Evolutionary conservation across 495 filamentous ascomycete genomes (phyloP), one percentile per base, ranked within the genome.

Genomic region (Barbatosphaeria neglecta): DNA sequence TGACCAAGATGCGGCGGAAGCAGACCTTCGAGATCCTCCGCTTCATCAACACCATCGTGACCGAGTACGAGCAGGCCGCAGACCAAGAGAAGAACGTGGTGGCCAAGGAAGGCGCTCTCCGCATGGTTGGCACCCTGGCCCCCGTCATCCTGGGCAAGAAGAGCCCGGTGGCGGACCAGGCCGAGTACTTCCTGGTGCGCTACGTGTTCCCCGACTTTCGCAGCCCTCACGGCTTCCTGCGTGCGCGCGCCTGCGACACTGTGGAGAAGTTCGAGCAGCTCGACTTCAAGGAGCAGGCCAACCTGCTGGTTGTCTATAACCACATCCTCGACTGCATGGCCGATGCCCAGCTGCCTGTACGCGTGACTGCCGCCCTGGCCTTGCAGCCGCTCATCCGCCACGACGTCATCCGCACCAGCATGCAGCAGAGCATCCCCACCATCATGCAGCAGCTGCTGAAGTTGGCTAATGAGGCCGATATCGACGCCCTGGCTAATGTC

Each of bases 361-460:
- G 92, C 40, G 93, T 98, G 17, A 90, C 93, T 56, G 92, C 92
- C 13, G 88, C 92, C 23, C 80, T 98, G 41, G 93, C 92, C 37
- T 71, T 98, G 27, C 92, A 98, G 63, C 90, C 93, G 23, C 71
- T 98, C 40, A 97, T 98, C 52, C 78, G 92, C 43, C 92, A 98
- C 65, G 90, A 97, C 49, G 75, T 89, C 49, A 96, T 98, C 56
- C 83, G 89, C 22, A 81, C 77, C 17, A 87, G 82, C 51, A 97
- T 98, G 93, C 88, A 95, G 66, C 80, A 90, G 57, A 95, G 87
- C 63, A 98, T 98, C 45, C 89, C 93, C n/a, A 90, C 94, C 57
- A 96, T 98, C 60, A 98, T 98, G 92, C 92, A 98, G 65, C 89
- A 97, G 64, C 71, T 98, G 15, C 75, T 98, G 24, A 97, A 97